Percentiles rank a stretch among this genome's conserved stretches.
phyloP scores from a whole-genome alignment of 208 protist species.

The Leishmania major region DNA sequence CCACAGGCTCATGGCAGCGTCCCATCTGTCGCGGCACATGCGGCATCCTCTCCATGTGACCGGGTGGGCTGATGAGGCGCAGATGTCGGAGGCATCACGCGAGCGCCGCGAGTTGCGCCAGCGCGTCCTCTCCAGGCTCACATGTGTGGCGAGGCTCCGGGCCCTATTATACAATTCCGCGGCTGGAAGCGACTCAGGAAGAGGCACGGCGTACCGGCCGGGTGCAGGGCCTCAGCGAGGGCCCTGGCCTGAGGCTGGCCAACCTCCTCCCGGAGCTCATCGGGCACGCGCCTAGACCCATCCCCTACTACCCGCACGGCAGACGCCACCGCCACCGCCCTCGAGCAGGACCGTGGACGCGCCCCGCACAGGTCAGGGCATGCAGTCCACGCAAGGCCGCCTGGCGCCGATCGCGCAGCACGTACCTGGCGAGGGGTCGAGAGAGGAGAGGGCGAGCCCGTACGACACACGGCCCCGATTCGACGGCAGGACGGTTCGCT shows the following conservation, averaged over 20 bases:
- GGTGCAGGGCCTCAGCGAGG: neutral
- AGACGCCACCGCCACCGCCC: too few species aligned
- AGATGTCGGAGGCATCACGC: neutral
- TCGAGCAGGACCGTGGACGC: neutral
- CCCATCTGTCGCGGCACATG: neutral
- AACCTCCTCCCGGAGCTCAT: neutral
- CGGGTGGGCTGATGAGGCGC: neutral
- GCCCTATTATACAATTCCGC: neutral
- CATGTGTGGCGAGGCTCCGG: neutral
- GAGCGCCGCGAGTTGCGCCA: neutral
- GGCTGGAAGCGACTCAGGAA: neutral
- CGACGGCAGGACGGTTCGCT: neutral
- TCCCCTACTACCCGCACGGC: neutral
- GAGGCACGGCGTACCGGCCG: neutral
- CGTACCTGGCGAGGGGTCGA: neutral
- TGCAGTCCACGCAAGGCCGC: neutral
- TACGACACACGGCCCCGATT: neutral
- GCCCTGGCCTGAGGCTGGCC: neutral
- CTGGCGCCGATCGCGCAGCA: neutral
- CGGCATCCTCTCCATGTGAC: neutral
- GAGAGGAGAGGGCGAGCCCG: neutral
- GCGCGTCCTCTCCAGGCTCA: neutral
- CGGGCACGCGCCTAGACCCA: neutral
- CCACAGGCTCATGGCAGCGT: neutral
- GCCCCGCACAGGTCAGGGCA: neutral